These are phyloP conservation scores for Pseudopyricularia cyperi DNA, from an alignment of 2,329 filamentous ascomycete species.

Conservation along the genomic window DNA sequence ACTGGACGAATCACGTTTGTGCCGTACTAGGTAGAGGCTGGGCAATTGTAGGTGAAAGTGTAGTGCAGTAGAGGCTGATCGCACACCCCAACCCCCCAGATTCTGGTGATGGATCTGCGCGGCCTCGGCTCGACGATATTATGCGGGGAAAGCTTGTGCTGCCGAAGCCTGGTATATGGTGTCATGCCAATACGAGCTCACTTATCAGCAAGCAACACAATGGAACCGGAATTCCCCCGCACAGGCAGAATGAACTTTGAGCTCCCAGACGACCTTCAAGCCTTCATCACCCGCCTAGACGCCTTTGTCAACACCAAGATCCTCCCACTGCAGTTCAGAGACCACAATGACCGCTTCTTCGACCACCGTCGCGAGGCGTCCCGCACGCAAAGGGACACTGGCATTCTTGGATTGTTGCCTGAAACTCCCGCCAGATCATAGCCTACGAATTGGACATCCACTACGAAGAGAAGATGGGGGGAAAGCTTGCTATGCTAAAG, in stretches of 20 bases:
- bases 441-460: conserved; percentile 52
- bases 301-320: conserved; percentile 42
- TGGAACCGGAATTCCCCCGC: background rate
- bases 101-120: background rate
- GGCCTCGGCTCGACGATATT: background rate
- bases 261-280: conserved; percentile 32
- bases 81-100: background rate
- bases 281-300: conserved; percentile 37
- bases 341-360: conserved; percentile 53
- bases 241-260: conserved; percentile 36
- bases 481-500: too few species aligned
- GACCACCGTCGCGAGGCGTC: conserved; percentile 50
- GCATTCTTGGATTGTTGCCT: conserved; percentile 46
- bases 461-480: conserved; percentile 10
- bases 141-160: background rate
- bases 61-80: background rate
- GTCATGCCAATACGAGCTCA: background rate
- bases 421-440: too few species aligned
- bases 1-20: background rate
- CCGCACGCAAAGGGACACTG: conserved; percentile 46
- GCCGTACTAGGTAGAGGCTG: background rate
- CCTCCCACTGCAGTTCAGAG: conserved; percentile 35
- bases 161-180: too few species aligned
- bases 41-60: background rate
- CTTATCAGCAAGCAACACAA: background rate